Conservation (phyloP, 1,284 basidiomycete genomes). For the Clitocybe nebularis region DNA sequence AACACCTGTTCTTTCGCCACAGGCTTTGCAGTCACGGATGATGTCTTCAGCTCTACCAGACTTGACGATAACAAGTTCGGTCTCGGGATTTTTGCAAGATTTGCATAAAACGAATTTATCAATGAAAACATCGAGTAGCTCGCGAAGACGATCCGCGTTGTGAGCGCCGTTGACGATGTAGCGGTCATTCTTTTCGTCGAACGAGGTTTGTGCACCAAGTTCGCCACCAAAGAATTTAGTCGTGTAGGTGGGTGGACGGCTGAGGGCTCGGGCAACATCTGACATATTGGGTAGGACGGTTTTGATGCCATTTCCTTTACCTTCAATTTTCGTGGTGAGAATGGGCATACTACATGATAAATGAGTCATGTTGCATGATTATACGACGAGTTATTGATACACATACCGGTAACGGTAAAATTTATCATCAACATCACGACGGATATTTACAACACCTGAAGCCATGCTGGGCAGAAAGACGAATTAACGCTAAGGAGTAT, state of each 20-base stretch:
- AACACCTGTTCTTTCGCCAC: constrained; percentile 86
- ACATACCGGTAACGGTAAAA: constrained; percentile 83
- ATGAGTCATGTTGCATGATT: constrained; percentile 5
- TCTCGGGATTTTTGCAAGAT: constrained; percentile 99
- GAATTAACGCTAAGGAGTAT: constrained; percentile 50
- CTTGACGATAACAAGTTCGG: constrained; percentile 90
- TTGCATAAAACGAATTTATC: constrained; percentile 98
- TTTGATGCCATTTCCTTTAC: constrained; percentile 99
- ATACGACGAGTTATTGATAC: not conserved
- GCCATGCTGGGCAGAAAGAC: constrained; percentile 73
- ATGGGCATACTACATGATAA: constrained; percentile 89
- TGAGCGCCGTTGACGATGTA: constrained; percentile 99
- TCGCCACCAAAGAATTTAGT: constrained; percentile 99
- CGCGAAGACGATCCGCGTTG: constrained; percentile 87
- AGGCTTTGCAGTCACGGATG: constrained; percentile 97
- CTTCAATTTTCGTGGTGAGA: constrained; percentile 95
- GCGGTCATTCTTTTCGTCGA: constrained; percentile 94
- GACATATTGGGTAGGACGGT: constrained; percentile 99
- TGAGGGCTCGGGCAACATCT: constrained; percentile 94
- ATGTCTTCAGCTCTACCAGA: constrained; percentile 74
- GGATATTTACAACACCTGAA: constrained; percentile 89
- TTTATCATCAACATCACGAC: constrained; percentile 96
- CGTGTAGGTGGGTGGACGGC: constrained; percentile 92
- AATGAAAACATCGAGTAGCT: constrained; percentile 96
- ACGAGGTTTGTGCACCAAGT: constrained; percentile 95